Percentiles rank a stretch among this genome's conserved stretches.
Evolutionary conservation across 257 asterid genomes (phyloP).

Genomic region (Solanum dulcamara): DNA sequence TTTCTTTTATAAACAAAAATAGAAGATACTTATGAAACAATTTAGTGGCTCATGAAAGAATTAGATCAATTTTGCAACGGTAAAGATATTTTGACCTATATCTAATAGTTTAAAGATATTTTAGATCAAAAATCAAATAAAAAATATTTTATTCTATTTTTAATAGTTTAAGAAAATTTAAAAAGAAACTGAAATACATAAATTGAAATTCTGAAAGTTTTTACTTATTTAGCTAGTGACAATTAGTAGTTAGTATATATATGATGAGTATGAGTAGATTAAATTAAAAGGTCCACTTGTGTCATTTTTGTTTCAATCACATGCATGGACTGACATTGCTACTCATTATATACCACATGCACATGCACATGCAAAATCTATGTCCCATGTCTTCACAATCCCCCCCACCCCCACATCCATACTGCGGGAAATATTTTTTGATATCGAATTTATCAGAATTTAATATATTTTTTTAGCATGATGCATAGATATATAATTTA

Average conservation of each 20-base stretch:
- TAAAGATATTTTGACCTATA: neutral
- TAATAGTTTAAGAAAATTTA: too few relatives aligned
- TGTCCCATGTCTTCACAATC: neutral
- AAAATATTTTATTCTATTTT: too few relatives aligned
- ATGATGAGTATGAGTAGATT: neutral
- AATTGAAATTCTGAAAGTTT: neutral
- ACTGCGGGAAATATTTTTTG: neutral
- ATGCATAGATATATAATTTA: neutral
- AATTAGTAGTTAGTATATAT: neutral
- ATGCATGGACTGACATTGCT: slow-evolving; percentile 38
- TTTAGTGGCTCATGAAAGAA: neutral
- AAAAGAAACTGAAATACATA: neutral
- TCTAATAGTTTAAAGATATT: neutral
- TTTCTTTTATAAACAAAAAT: too few relatives aligned
- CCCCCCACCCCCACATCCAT: neutral
- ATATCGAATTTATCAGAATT: neutral
- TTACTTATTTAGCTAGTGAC: neutral
- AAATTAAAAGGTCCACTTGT: neutral
- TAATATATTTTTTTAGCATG: neutral
- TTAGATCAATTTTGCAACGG: too few relatives aligned
- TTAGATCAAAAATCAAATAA: neutral
- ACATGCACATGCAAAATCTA: slow-evolving; percentile 21
- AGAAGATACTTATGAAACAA: neutral
- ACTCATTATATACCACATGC: slow-evolving; percentile 29
- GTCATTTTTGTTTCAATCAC: slow-evolving; percentile 10